Conservation (phyloP, 1,284 basidiomycete genomes). For the Gymnopus androsaceus region DNA sequence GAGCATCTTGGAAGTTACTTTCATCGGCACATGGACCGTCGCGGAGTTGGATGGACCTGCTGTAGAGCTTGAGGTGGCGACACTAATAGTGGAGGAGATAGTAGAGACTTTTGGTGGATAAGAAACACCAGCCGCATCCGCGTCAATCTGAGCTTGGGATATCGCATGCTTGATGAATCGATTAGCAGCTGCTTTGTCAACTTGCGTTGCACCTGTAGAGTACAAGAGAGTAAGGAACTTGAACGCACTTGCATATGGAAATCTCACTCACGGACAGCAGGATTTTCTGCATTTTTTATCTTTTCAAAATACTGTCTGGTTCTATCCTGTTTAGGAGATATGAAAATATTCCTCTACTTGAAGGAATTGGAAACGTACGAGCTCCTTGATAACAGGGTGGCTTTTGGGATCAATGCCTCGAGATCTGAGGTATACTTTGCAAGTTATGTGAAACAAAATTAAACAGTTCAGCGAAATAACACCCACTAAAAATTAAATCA, state of each 20-base stretch:
- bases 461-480: background rate
- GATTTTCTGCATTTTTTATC: slow-evolving; percentile 71
- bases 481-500: slow-evolving; percentile 79
- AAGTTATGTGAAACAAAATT: background rate
- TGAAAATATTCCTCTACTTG: background rate
- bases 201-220: slow-evolving; percentile 43
- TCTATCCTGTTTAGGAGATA: slow-evolving; percentile 53
- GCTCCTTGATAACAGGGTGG: slow-evolving; percentile 72
- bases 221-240: background rate
- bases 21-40: slow-evolving; percentile 45
- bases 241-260: slow-evolving; percentile 18
- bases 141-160: slow-evolving; percentile 45
- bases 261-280: slow-evolving; percentile 44
- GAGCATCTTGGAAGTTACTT: slow-evolving; percentile 68
- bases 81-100: background rate
- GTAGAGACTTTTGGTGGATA: slow-evolving; percentile 1
- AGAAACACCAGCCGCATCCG: background rate
- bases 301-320: slow-evolving; percentile 79
- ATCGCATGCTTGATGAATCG: slow-evolving; percentile 86
- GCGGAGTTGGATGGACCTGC: slow-evolving; percentile 20
- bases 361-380: slow-evolving; percentile 47
- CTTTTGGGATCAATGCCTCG: slow-evolving; percentile 75
- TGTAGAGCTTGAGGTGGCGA: background rate
- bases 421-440: slow-evolving; percentile 74
- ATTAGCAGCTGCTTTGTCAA: slow-evolving; percentile 77